phyloP scores from a whole-genome alignment of 345 rosid species.

The Populus nigra region DNA sequence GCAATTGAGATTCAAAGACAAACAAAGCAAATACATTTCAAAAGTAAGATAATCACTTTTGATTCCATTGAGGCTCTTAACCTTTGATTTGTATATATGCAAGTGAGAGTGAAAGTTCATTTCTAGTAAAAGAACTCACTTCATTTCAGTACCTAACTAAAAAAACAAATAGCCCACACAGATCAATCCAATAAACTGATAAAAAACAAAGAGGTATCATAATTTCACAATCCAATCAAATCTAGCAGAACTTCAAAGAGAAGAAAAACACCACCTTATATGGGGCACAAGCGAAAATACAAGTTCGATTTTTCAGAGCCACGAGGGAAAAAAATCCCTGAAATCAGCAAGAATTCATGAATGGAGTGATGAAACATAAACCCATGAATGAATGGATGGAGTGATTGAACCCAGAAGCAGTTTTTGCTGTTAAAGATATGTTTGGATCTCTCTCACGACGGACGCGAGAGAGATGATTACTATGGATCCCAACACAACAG shows the following conservation, averaged over 20 bases:
- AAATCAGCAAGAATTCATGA: conserved; percentile 28
- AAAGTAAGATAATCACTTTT: conserved; percentile 7
- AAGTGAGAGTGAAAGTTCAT: conserved; percentile 14
- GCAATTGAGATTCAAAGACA: conserved; percentile 19
- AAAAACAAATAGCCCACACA: conserved; percentile 7
- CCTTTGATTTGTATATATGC: background rate
- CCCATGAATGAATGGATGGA: background rate
- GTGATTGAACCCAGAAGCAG: background rate
- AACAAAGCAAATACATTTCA: conserved; percentile 8
- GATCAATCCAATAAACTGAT: conserved; percentile 23
- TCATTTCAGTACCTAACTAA: conserved; percentile 10
- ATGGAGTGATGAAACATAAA: background rate
- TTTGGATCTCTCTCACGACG: background rate
- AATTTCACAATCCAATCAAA: conserved; percentile 21
- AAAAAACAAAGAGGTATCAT: conserved; percentile 1
- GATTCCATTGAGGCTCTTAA: background rate
- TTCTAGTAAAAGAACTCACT: conserved; percentile 23
- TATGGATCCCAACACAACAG: conserved; percentile 56
- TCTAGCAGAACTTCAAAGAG: conserved; percentile 11
- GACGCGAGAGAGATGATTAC: conserved; percentile 30
- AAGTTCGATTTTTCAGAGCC: background rate
- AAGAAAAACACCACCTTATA: conserved; percentile 31
- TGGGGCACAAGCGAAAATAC: background rate
- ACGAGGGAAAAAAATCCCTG: conserved; percentile 10
- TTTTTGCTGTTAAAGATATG: background rate